phyloP scores from a whole-genome alignment of 2,329 filamentous ascomycete genomes.

The Talaromyces atroroseus region DNA sequence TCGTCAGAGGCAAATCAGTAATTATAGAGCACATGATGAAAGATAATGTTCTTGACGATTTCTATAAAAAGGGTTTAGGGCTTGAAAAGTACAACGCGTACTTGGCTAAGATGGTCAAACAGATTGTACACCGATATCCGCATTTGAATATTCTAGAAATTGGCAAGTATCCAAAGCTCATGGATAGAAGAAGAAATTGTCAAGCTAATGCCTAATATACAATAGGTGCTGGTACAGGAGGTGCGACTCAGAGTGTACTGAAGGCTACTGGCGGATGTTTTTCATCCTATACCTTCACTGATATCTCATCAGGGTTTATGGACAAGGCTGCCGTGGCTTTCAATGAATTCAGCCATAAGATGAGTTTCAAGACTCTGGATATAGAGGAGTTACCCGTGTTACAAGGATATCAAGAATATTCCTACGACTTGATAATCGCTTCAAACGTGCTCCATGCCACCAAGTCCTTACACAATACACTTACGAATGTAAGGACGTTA shows the following conservation, averaged over 20 bases:
- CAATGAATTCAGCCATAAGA: neutral
- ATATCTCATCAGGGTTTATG: conserved; percentile 19
- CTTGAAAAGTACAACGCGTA: conserved; percentile 7
- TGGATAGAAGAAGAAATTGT: too few relatives aligned
- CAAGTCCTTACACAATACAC: conserved; percentile 16
- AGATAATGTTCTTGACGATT: conserved; percentile 18
- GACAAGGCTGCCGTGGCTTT: conserved; percentile 11
- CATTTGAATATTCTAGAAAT: conserved; percentile 41
- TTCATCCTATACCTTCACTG: conserved; percentile 18
- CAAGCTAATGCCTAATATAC: too few relatives aligned
- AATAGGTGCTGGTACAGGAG: conserved; percentile 39
- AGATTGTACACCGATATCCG: conserved; percentile 38
- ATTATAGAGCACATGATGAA: neutral
- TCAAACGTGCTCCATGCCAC: conserved; percentile 33
- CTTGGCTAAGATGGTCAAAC: conserved; percentile 24
- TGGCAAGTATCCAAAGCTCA: conserved; percentile 17
- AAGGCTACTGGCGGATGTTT: conserved; percentile 16
- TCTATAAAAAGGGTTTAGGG: conserved; percentile 25
- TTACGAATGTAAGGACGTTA: conserved; percentile 23
- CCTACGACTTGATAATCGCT: conserved; percentile 31
- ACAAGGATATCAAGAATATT: conserved; percentile 24
- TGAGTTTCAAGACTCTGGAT: conserved; percentile 27
- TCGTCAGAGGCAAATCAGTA: neutral
- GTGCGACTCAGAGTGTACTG: conserved; percentile 35
- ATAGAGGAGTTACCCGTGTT: conserved; percentile 20